A percentile compares a stretch with the other conserved stretches of the same genome.
Conservation (phyloP, 2,329 filamentous ascomycete genomes). For the Penicillium hordei region DNA sequence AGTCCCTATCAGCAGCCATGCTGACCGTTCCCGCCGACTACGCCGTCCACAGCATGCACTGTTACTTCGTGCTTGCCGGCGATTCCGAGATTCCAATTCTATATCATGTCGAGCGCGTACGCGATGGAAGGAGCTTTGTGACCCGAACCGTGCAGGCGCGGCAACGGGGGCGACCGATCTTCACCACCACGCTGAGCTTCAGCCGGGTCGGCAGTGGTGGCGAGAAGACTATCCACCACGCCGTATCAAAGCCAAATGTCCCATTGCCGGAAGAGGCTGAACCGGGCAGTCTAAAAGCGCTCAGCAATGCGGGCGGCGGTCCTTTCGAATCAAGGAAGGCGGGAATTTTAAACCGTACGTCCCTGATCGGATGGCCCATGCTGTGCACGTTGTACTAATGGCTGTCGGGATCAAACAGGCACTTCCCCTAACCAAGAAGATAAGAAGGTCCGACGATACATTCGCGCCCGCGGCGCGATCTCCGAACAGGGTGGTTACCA, state of each 20-base stretch:
- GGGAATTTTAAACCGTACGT: slow-evolving; percentile 56
- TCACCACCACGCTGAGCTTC: slow-evolving; percentile 93
- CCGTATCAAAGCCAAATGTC: slow-evolving; percentile 58
- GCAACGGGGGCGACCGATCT: slow-evolving; percentile 85
- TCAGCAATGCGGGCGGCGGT: slow-evolving; percentile 36
- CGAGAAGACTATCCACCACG: slow-evolving; percentile 63
- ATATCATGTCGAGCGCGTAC: slow-evolving; percentile 92
- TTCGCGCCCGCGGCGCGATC: slow-evolving; percentile 62
- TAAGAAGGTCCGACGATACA: slow-evolving; percentile 63
- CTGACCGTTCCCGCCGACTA: slow-evolving; percentile 79
- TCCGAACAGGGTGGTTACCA: slow-evolving; percentile 70
- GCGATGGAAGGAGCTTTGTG: slow-evolving; percentile 84
- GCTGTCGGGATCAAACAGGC: slow-evolving; percentile 36
- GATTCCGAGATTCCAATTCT: slow-evolving; percentile 81
- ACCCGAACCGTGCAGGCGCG: slow-evolving; percentile 95
- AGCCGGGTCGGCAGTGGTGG: slow-evolving; percentile 60
- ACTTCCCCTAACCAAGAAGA: slow-evolving; percentile 56
- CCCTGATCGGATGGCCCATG: not conserved
- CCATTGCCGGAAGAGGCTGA: slow-evolving; percentile 41
- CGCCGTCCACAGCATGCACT: slow-evolving; percentile 93
- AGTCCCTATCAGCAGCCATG: slow-evolving; percentile 84
- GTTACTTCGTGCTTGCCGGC: slow-evolving; percentile 95
- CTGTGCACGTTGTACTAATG: not conserved
- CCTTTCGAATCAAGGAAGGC: slow-evolving; percentile 61
- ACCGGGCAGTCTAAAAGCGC: slow-evolving; percentile 31